Evolutionary conservation across 2,329 filamentous ascomycete species (phyloP), one percentile per base, ranked within the genome.

Genomic region (Fonsecaea erecta): DNA sequence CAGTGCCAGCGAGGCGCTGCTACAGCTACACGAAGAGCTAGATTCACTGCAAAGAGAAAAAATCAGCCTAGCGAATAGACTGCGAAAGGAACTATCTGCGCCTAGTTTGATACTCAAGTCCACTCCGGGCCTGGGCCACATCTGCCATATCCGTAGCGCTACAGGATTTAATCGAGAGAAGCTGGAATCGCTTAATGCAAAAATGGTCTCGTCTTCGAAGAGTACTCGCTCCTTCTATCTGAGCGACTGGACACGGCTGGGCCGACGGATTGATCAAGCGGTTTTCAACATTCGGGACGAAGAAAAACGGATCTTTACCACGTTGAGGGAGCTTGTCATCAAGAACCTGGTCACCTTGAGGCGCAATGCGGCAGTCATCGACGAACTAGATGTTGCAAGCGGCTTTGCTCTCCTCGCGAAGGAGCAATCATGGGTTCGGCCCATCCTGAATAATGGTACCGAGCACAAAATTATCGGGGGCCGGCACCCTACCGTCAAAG

Each of bases 401-500:
- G 92, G 92, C 0, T 96, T 96, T 74, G 92, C 95, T 2, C 84
- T 83, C 3, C 83, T 98, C 1, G 93, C 95, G 1, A 76, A 83
- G 26, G 91, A 96, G 74, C 88, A 91, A 68, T 81, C 84, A 53
- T 87, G 95, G 71, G 84, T 88, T 1, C 86, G 94, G 0, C 95
- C 95, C 0, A 78, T 88, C 1, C 77, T 99, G 34, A 90, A 90
- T 72, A 80, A 83, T 3, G 81, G 82, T 8, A 86, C 84, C 0
- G 79, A 82, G 2, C 92, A 96, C 75, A 88, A 88, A 66, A 90
- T 99, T 71, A 80, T 96, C 9, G 92, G 90, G 28, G 95, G 95
- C 16, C 86, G 95, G 28, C 95, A 99, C 78, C 91, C 94, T 1
- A 97, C 93, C 2, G 95, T 99, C 54, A 94, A 97, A 77, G 84